Evolutionary conservation across 106 monocot genomes (phyloP), one percentile per base, ranked within the genome.

Genomic region (Amphibolis antarctica): DNA sequence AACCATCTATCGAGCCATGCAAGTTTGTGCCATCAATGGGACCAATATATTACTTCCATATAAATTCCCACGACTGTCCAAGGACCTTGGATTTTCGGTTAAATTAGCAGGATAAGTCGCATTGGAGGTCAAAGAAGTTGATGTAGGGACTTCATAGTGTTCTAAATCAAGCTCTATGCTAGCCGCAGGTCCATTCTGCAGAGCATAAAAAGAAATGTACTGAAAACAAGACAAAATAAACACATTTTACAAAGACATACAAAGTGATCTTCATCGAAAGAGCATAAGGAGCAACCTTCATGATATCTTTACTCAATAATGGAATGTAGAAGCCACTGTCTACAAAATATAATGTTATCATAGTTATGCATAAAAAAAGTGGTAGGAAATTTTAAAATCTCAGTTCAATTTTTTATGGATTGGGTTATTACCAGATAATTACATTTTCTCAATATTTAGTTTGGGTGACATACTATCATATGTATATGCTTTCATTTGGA

Each of bases 121-220:
- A 80, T 48, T 63, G 56, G 79, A 67, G 42, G 13, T 67, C 49
- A 77, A 52, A 82, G 20, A 60, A 54, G 63, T 62, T 68, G 96
- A 84, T 71, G 86, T 60, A 54, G 96, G 86, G 66, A 96, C 74
- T 56, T 86, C 89, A 81, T 96, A 96, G 28, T 82, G 80, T 70
- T 96, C 96, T 77, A 96, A 86, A 68, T 96, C 96, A 71, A 78
- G 86, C 67, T 90, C 89, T 80, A 96, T 71, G 77, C 71, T 67
- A 78, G 85, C 55, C 47, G 83, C 60, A 74, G 79, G 69, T 45
- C 76, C 89, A 82, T 78, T 78, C 96, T 96, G 26, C 17, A 26
- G 26, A 25, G 21, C 44, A 63, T 52, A 42, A 13, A 29, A 42
- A 28, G 26, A 63, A 22, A 59, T 22, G 26, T 46, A 22, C 11